These are phyloP conservation scores for Cinchona pubescens DNA, from an alignment of 257 asterid genomes.

Conservation along the genomic window DNA sequence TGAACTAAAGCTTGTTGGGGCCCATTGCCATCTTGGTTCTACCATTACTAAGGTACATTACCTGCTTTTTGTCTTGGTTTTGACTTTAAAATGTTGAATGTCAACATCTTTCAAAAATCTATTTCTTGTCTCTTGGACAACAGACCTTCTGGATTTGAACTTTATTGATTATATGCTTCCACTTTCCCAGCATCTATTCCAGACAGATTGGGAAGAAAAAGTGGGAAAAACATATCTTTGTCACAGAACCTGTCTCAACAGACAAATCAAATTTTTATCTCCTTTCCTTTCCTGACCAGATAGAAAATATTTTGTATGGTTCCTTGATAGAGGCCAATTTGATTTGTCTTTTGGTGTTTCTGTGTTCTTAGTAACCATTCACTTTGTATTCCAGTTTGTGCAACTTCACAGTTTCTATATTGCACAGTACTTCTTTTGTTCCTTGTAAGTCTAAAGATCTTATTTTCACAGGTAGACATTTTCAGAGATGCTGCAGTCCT, in stretches of 20 bases:
- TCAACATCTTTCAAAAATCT: neutral
- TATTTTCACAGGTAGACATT: slow-evolving; percentile 70
- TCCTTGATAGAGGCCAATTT: neutral
- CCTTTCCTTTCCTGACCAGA: neutral
- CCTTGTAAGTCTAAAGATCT: neutral
- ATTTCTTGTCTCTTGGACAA: neutral
- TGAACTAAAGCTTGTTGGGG: slow-evolving; percentile 92
- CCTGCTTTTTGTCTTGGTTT: neutral
- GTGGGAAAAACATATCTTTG: neutral
- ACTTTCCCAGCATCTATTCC: neutral
- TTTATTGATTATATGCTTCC: neutral
- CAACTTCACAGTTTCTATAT: neutral
- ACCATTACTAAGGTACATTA: slow-evolving; percentile 79
- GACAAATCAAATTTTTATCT: neutral
- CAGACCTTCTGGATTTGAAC: neutral
- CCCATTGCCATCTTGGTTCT: slow-evolving; percentile 96
- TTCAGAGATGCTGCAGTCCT: slow-evolving; percentile 93
- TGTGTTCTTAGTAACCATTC: slow-evolving; percentile 3
- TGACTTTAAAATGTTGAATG: neutral
- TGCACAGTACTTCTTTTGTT: neutral
- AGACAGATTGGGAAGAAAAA: neutral
- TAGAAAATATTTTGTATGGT: neutral
- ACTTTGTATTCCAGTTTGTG: neutral
- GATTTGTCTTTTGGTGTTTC: neutral
- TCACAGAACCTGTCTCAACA: no score